A percentile compares a stretch with the other conserved stretches of the same genome.
phyloP scores from a whole-genome alignment of 2,329 filamentous ascomycete genomes.

The Colletotrichum neosansevieriae region DNA sequence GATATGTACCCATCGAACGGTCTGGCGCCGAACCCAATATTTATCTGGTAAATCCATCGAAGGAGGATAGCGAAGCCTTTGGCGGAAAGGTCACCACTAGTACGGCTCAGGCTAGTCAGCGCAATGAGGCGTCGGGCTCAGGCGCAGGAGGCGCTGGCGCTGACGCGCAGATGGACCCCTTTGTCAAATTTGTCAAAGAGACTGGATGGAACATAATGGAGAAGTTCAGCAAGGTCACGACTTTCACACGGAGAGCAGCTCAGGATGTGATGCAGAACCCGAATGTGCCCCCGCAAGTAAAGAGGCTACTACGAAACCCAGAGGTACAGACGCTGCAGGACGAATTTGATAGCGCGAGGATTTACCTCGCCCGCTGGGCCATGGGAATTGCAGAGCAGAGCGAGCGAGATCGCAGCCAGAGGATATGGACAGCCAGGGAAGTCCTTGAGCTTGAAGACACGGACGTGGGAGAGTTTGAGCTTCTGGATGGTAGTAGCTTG shows the following conservation, averaged over 20 bases:
- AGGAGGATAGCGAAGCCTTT: constrained; percentile 87
- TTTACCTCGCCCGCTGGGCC: constrained; percentile 96
- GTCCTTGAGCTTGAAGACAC: constrained; percentile 95
- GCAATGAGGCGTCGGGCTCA: constrained; percentile 47
- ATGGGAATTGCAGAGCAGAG: constrained; percentile 99
- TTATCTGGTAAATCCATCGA: constrained; percentile 88
- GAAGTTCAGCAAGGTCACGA: constrained; percentile 96
- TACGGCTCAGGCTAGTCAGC: constrained; percentile 54
- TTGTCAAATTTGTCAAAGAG: constrained; percentile 94
- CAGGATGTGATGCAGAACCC: constrained; percentile 94
- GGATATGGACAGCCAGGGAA: constrained; percentile 94
- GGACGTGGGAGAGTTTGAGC: constrained; percentile 94
- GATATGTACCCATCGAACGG: constrained; percentile 85
- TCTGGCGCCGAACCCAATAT: constrained; percentile 89
- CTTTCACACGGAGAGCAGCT: constrained; percentile 91
- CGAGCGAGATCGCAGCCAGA: constrained; percentile 84
- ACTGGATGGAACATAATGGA: constrained; percentile 97
- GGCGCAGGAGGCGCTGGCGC: constrained; percentile 48
- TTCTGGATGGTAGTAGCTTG: constrained; percentile 84
- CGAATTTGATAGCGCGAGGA: constrained; percentile 94
- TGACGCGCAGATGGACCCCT: constrained; percentile 88
- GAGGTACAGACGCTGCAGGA: constrained; percentile 96
- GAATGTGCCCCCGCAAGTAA: constrained; percentile 88
- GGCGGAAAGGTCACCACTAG: constrained; percentile 69
- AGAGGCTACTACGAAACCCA: constrained; percentile 86